Base-by-base conservation (phyloP, 2,329 filamentous ascomycete species). In the Leptographium flavum region DNA sequence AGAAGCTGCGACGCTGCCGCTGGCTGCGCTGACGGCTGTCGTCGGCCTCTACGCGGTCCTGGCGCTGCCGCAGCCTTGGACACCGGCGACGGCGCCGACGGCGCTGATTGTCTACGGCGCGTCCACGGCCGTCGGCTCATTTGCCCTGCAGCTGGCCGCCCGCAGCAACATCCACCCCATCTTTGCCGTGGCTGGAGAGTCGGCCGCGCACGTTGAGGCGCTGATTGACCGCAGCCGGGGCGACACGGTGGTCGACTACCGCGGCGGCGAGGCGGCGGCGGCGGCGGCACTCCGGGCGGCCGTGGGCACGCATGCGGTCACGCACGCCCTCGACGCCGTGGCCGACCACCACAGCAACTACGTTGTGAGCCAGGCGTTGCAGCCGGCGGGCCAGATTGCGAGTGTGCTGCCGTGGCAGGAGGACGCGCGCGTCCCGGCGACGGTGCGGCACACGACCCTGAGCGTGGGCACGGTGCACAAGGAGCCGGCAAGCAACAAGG, bases 201-300 rank as follows among this genome's bases (percentile, higher is more conserved):
- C 65, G 5, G 57, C 58, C 5, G 48, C 60, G 2, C 68, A 66
- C 41, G 69, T 74, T 3, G 59, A 69, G 51, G 56, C 52, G 0
- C 56, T 73, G 21, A 62, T 74, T 41, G 65, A 71, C 47, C 54
- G 52, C n/a, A 55, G 54, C 25, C 69, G 68, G 49, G 71, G 71
- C 35, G 73, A 76, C 52, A 60, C 62, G 0, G 58, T 76, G n/a
- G 55, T 76, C 42, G 73, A 76, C 57, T 75, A 76, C 55, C 68
- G 73, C 37, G 50, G 61, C 3, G 73, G 72, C 11, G 61, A 70
- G 30, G 67, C 67, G 1, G 59, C 73, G 1, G 59, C 73, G 13
- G 56, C 67, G 1, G 46, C 54, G 46, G 53, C 59, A 17, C 58
- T 73, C 46, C 59, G 60, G 27, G 56, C 60, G 23, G 56, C 60